Evolutionary conservation across 805 yeast genomes (phyloP).

Genomic region (Spencermartinsiella europaea): DNA sequence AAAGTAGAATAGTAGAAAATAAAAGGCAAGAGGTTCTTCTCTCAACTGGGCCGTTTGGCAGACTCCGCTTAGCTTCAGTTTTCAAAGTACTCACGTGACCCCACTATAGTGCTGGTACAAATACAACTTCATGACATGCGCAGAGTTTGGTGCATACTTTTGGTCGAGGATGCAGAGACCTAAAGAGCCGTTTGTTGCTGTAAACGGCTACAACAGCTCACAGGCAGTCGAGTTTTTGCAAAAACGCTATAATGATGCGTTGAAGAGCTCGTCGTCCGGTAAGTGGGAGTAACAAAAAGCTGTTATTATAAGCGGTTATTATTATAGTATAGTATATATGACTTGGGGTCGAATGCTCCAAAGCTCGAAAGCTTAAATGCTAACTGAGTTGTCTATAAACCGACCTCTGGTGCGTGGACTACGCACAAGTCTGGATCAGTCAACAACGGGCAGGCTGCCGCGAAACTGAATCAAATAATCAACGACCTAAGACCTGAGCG

Average conservation of each 20-base stretch:
- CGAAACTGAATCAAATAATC: conserved; percentile 8
- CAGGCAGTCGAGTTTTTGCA: conserved; percentile 9
- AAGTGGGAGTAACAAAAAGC: neutral
- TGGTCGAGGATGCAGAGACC: neutral
- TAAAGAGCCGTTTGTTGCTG: neutral
- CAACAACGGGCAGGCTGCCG: conserved; percentile 10
- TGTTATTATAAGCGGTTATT: no score
- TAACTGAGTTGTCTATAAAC: conserved; percentile 17
- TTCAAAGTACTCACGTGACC: no score
- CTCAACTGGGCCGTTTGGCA: no score
- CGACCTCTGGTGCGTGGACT: conserved; percentile 21
- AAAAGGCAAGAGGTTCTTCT: no score
- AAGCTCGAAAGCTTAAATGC: no score
- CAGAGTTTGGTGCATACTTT: no score
- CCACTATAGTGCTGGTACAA: no score
- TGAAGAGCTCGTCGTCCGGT: neutral
- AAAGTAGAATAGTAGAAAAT: no score
- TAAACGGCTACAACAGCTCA: conserved; percentile 9
- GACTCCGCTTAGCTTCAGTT: no score
- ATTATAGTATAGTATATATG: no score
- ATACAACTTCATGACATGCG: no score
- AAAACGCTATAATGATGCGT: conserved; percentile 2
- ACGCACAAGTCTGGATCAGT: conserved; percentile 11
- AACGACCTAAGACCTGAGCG: neutral
- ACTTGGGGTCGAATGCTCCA: no score